Base-by-base conservation (phyloP, 139 green algal species). In the Spirogloea muscicola region DNA sequence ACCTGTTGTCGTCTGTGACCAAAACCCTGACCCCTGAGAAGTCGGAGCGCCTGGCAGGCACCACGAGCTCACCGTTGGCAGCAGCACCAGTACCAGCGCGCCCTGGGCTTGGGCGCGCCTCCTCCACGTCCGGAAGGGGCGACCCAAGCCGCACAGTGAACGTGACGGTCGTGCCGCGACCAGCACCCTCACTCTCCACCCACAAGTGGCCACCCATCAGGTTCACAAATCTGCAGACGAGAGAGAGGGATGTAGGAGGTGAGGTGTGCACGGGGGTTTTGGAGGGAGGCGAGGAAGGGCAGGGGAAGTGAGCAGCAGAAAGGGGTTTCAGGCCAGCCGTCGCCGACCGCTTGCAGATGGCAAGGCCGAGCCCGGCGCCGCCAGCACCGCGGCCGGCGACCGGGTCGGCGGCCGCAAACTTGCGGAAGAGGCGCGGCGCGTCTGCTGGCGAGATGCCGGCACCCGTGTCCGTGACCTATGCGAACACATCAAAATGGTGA, bases 181-280 rank as follows among this genome's bases (percentile, higher is more conserved):
- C 13, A 18, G 34, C 0, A 3, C 51, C 65, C 21, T 1, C 13
- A 37, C 65, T 74, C 49, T 46, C 25, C 13, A 76, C 66, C 49
- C 87, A 93, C 68, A 96, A 92, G 39, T 71, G 44, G 10, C 91
- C 91, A 0, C 76, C 76, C 91, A 96, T 96, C 2, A 88, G 80
- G 71, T 93, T n/a, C n/a, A n/a, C n/a, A n/a, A n/a, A n/a, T n/a
- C n/a, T n/a, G n/a, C n/a, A n/a, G n/a, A n/a, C n/a, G n/a, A n/a
- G n/a, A n/a, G n/a, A n/a, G n/a, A n/a, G n/a, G n/a, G n/a, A n/a
- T n/a, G n/a, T n/a, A n/a, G n/a, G n/a, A n/a, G n/a, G n/a, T n/a
- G n/a, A n/a, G n/a, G n/a, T n/a, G n/a, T n/a, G n/a, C n/a, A n/a
- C n/a, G n/a, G n/a, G n/a, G n/a, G n/a, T n/a, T n/a, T n/a, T n/a